Base-by-base conservation (phyloP, 371 early-diverging fungal genomes). In the Mucor lusitanicus region DNA sequence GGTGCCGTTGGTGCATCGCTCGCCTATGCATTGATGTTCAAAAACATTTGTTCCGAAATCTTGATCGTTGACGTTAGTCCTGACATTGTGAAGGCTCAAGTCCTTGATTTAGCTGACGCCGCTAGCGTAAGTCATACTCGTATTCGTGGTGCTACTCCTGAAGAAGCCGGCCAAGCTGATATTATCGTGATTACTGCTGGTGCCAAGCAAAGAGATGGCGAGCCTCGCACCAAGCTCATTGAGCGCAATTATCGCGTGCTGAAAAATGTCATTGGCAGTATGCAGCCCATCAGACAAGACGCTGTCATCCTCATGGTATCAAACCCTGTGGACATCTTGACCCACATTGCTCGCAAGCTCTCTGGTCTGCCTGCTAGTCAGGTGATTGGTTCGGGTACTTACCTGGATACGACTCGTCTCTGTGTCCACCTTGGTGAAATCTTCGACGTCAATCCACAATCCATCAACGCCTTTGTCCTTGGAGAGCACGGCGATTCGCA, bases 401-500 rank as follows among this genome's bases (percentile, higher is more conserved):
- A 90, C 61, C 72, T 95, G 40, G 96, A 95, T 71, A 83, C 93
- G 0, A 86, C 87, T 6, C 90, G 96, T 48, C 85, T 95, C 59
- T 84, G 95, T 64, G 84, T 83, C 27, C 72, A 75, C 17, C 70
- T 95, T 37, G 80, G 92, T 7, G 75, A 88, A 2, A 72, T 69
- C 13, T 85, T 95, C 12, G 68, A 82, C 27, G 90, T 83, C 21
- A 81, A 90, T 13, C 87, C 90, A 50, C 84, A 85, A 3, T 88
- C 94, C 1, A 84, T 95, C 28, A 90, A 95, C 65, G 91, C 91
- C 2, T 92, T 91, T 68, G 88, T 94, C 54, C 76, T 95, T 48
- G 96, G 96, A 42, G 95, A 94, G 68, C 96, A 95, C 57, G 96
- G 95, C 59, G 94, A 95, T 72, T 86, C 86, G 25, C 94, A 95